A percentile compares a stretch with the other conserved stretches of the same genome.
phyloP scores from a whole-genome alignment of 495 filamentous ascomycete genomes.

The Cercophora samala region DNA sequence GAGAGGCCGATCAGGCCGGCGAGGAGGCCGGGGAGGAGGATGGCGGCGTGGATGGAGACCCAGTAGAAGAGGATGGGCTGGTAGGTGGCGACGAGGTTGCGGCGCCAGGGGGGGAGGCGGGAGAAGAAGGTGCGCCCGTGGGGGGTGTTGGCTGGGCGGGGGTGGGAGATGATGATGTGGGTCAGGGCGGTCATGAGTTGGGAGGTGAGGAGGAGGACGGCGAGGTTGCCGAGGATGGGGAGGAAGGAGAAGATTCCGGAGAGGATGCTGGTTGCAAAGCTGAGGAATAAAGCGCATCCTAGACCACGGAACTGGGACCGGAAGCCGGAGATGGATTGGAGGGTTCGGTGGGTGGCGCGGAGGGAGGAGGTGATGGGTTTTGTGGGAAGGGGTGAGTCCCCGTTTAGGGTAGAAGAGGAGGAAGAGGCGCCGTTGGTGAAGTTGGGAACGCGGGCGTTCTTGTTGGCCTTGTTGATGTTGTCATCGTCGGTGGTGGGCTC shows the following conservation, averaged over 20 bases:
- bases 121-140: constrained; percentile 38
- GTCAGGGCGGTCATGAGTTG: constrained; percentile 44
- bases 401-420: not conserved
- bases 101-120: constrained; percentile 45
- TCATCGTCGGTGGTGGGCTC: constrained; percentile 29
- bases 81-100: constrained; percentile 43
- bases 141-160: constrained; percentile 18
- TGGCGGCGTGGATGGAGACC: constrained; percentile 28
- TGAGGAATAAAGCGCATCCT: constrained; percentile 28
- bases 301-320: constrained; percentile 42
- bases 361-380: constrained; percentile 44
- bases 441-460: constrained; percentile 19
- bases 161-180: constrained; percentile 43
- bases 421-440: not conserved
- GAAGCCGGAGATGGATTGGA: constrained; percentile 39
- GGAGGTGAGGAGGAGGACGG: constrained; percentile 34
- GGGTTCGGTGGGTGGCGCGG: constrained; percentile 40
- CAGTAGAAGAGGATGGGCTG: constrained; percentile 38
- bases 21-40: constrained; percentile 29
- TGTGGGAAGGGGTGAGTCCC: not conserved
- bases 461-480: constrained; percentile 26
- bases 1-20: constrained; percentile 32
- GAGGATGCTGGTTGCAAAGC: constrained; percentile 20
- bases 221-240: constrained; percentile 31
- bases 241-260: constrained; percentile 26